phyloP scores from a whole-genome alignment of 305 asterid species.

The Rubia tinctorum region DNA sequence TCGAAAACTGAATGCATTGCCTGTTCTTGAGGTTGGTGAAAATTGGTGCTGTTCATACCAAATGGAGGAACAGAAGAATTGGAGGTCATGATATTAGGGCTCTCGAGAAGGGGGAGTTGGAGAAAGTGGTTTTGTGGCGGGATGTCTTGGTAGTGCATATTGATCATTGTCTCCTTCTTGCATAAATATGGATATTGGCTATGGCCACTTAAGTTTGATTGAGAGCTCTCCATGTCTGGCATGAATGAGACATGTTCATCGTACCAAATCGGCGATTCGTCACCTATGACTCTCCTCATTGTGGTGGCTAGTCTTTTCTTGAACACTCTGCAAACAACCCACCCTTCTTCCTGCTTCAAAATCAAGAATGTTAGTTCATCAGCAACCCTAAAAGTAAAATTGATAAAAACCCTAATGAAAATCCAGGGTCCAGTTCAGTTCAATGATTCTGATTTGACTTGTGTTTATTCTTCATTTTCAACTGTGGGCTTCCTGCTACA shows the following conservation, averaged over 20 bases:
- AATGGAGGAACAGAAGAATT: constrained; percentile 23
- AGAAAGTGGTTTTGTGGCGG: constrained; percentile 38
- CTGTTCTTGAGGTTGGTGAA: constrained; percentile 32
- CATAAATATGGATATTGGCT: constrained; percentile 38
- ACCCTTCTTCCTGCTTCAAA: constrained; percentile 70
- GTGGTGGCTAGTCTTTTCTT: constrained; percentile 58
- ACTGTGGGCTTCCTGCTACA: too few species aligned
- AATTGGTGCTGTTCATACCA: constrained; percentile 16
- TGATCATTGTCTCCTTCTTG: constrained; percentile 41
- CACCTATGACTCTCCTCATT: constrained; percentile 36
- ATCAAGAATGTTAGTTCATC: constrained; percentile 1
- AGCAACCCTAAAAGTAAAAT: not conserved
- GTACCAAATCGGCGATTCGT: constrained; percentile 67
- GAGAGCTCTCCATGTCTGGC: constrained; percentile 49
- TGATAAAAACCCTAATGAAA: not conserved
- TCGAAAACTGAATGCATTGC: constrained; percentile 21
- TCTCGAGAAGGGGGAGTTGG: constrained; percentile 65
- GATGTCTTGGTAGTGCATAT: constrained; percentile 14
- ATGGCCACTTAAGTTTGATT: constrained; percentile 17
- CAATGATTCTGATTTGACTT: too few species aligned
- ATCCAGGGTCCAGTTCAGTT: not conserved
- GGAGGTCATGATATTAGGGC: constrained; percentile 35
- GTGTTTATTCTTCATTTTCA: not conserved
- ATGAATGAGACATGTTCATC: constrained; percentile 66
- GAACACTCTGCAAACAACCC: constrained; percentile 82